Evolutionary conservation across 2,329 filamentous ascomycete genomes (phyloP), one percentile per base, ranked within the genome.

Genomic region (Parastagonospora nodorum): DNA sequence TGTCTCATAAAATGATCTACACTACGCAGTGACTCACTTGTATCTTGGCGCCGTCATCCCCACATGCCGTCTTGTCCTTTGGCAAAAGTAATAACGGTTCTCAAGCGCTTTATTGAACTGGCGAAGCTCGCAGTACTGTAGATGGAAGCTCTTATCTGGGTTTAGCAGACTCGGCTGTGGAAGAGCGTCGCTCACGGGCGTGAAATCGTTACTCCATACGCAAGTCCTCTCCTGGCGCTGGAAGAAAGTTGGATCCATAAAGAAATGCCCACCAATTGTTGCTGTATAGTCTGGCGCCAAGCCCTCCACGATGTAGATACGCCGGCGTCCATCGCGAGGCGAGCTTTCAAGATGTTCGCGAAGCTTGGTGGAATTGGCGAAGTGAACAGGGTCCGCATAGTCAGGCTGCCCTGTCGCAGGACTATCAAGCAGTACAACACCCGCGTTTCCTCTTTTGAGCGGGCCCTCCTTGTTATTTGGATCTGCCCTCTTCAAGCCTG

Each of bases 191-290:
- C 67, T 70, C 5, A 64, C 63, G 4, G 69, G 69, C 2, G 68
- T 71, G 41, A 72, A 72, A 0, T 71, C 63, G 24, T 68, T 71
- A 19, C 64, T 68, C 69, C 69, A 72, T 1, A 71, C 63, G 39
- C 68, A 71, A 7, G 68, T 71, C 28, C 69, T 58, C 44, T 72
- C 69, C 46, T 72, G 69, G 2, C 67, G 55, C 35, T 63, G 50
- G 39, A 70, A 72, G 43, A 72, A 71, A 0, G 59, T 58, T 2
- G 69, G 69, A 8, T 72, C 60, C 68, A 72, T 72, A 48, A 61
- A 69, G 40, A 72, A 71, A 38, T 67, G 64, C 1, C 57, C 63
- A 9, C 69, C 69, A 6, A 71, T 50, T 1, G 60, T 47, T 6
- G 66, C 52, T 2, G 71, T 53, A 42, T 58, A 71, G 16, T 69